phyloP scores from a whole-genome alignment of 139 green algal genomes.

The Picocystis salinarum region DNA sequence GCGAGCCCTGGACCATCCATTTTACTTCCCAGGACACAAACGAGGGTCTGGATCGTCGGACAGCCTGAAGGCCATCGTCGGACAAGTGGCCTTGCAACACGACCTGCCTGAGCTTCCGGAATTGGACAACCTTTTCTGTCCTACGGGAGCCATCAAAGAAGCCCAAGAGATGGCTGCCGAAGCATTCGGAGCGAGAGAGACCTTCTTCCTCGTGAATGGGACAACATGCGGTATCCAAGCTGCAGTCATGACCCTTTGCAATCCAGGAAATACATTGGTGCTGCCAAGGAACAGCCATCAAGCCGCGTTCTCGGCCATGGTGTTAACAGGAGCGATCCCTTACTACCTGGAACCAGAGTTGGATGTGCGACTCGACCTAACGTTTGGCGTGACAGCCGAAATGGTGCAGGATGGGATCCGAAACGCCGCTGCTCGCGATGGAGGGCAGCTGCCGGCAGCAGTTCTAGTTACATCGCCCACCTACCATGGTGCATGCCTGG shows the following conservation, averaged over 20 bases:
- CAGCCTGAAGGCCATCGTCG: not conserved
- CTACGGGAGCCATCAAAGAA: conserved; percentile 43
- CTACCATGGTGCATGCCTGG: conserved; percentile 52
- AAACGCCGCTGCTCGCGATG: conserved; percentile 20
- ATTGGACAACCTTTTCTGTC: conserved; percentile 35
- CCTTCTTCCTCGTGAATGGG: conserved; percentile 85
- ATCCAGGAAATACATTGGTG: conserved; percentile 35
- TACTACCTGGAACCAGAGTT: conserved; percentile 25
- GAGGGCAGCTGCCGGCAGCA: conserved; percentile 3
- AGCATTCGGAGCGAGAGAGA: conserved; percentile 30
- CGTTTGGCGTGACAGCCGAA: conserved; percentile 27
- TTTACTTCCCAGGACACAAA: not conserved
- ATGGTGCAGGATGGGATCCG: no score
- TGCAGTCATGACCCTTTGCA: conserved; percentile 38
- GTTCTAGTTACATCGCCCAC: conserved; percentile 70
- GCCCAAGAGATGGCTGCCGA: conserved; percentile 48
- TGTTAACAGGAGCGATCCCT: conserved; percentile 24
- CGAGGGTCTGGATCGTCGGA: not conserved
- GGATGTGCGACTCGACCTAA: conserved; percentile 25
- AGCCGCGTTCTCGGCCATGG: conserved; percentile 47
- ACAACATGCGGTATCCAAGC: conserved; percentile 54
- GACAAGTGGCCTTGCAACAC: conserved; percentile 7
- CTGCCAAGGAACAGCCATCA: conserved; percentile 67
- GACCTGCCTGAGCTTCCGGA: conserved; percentile 70
- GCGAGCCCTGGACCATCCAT: no score